These are phyloP conservation scores for Abelmoschus esculentus DNA, from an alignment of 345 rosid species.

Conservation along the genomic window DNA sequence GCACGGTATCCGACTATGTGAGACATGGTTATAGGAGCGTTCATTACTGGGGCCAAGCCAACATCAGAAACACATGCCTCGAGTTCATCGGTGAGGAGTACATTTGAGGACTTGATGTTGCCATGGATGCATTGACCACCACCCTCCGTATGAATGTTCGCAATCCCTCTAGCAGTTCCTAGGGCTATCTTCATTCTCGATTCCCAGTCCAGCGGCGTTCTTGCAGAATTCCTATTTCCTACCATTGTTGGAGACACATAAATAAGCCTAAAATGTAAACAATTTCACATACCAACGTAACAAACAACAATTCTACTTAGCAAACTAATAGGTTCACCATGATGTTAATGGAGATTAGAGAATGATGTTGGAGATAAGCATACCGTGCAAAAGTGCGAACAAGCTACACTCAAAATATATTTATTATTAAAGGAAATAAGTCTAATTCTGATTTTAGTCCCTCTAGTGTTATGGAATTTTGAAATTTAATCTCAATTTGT, in stretches of 20 bases:
- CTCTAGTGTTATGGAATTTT: too few relatives aligned
- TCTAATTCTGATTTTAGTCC: too few relatives aligned
- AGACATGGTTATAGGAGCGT: slow-evolving; percentile 37
- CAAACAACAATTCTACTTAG: neutral
- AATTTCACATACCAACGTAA: neutral
- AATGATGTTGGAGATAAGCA: neutral
- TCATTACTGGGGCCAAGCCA: slow-evolving; percentile 50
- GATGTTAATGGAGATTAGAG: neutral
- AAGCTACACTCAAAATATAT: too few relatives aligned
- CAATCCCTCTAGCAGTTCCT: slow-evolving; percentile 60
- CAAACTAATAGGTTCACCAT: neutral
- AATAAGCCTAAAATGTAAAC: neutral
- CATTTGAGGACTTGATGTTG: slow-evolving; percentile 68
- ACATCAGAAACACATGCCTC: slow-evolving; percentile 62
- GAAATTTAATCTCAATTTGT: too few relatives aligned
- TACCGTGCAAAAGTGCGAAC: slow-evolving; percentile 57
- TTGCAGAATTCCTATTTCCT: slow-evolving; percentile 37
- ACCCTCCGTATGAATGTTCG: slow-evolving; percentile 44
- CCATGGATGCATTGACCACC: slow-evolving; percentile 52
- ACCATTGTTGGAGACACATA: slow-evolving; percentile 10
- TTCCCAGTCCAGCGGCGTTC: slow-evolving; percentile 54
- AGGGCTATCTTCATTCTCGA: slow-evolving; percentile 53
- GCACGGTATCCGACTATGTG: slow-evolving; percentile 61
- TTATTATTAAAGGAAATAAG: too few relatives aligned
- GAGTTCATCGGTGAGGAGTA: slow-evolving; percentile 50